Evolutionary conservation across 1,284 basidiomycete species (phyloP).

Genomic region (Sanghuangporus weigelae): DNA sequence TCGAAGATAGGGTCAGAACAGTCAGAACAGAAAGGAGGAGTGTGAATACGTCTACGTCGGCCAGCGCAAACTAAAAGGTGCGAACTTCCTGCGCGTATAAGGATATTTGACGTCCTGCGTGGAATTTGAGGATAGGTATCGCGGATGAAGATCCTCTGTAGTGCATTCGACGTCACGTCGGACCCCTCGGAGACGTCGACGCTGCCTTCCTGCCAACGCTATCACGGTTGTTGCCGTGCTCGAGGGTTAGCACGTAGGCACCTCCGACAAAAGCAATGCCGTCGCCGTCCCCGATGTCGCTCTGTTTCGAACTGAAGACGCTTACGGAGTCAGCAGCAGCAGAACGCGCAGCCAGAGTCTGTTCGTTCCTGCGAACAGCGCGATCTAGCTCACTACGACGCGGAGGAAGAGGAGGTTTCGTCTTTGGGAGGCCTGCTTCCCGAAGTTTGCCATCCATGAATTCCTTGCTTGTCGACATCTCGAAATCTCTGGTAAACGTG

Average conservation of each 20-base stretch:
- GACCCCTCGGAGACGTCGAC: neutral
- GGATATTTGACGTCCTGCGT: neutral
- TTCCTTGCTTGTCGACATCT: neutral
- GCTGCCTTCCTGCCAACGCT: neutral
- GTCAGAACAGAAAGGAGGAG: neutral
- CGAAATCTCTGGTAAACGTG: neutral
- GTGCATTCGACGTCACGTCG: neutral
- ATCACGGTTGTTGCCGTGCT: neutral
- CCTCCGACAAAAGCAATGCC: conserved; percentile 9
- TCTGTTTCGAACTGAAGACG: conserved; percentile 6
- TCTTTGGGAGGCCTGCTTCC: neutral
- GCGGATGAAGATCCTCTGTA: neutral
- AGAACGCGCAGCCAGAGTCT: neutral
- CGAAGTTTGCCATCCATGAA: too few species aligned
- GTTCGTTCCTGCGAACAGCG: neutral
- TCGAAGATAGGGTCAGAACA: neutral
- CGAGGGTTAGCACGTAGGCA: conserved; percentile 5
- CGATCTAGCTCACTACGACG: neutral
- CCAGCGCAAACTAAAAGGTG: neutral
- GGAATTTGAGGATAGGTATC: neutral
- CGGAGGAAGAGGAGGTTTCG: neutral
- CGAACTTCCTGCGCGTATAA: neutral
- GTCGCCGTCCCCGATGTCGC: conserved; percentile 7
- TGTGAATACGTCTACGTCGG: neutral
- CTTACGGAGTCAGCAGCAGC: neutral